Evolutionary conservation across 169 alveolate genomes (phyloP), one percentile per base, ranked within the genome.

Genomic region (Theileria orientalis): DNA sequence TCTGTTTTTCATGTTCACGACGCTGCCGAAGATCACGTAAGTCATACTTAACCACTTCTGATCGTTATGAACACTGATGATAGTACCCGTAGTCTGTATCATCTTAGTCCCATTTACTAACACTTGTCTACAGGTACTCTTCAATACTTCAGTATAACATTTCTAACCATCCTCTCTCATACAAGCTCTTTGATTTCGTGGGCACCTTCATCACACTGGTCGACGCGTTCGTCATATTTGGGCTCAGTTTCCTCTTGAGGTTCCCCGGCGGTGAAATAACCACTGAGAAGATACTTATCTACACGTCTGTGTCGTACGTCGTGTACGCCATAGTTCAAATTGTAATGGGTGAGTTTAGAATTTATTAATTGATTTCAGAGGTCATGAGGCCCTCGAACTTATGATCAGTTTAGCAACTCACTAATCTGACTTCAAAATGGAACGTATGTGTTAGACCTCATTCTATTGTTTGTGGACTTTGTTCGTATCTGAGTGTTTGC

Each of bases 141-240:
- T 70, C 83, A 1, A 27, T 37, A 35, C 59, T 79, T 63, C 85
- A 79, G 49, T 19, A 30, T n/a, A 41, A 77, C 30, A 63, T 79
- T 35, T 23, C 71, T 25, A 71, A 64, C 56, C 83, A 79, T 29
- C 87, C 82, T 2, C 77, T 79, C 49, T 70, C 83, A 25, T 66
- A 79, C 83, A 79, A 79, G 62, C 69, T 79, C 14, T 79, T 70
- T 21, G 82, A 79, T 35, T 79, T 79, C 29, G 83, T 69, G 47
- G 72, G 83, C 46, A 41, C 68, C n/a, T 70, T 70, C 77, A 30
- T 71, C 3, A 21, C 66, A 3, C 32, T 79, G 35, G 44, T 47
- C 40, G 87, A 79, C 44, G 51, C 66, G 23, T 32, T 72, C 40
- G 46, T 79, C 52, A 41, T 47, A 30, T 40, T 61, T 21, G 59